Evolutionary conservation across 2,329 filamentous ascomycete species (phyloP).

Genomic region (Boeremia exigua): DNA sequence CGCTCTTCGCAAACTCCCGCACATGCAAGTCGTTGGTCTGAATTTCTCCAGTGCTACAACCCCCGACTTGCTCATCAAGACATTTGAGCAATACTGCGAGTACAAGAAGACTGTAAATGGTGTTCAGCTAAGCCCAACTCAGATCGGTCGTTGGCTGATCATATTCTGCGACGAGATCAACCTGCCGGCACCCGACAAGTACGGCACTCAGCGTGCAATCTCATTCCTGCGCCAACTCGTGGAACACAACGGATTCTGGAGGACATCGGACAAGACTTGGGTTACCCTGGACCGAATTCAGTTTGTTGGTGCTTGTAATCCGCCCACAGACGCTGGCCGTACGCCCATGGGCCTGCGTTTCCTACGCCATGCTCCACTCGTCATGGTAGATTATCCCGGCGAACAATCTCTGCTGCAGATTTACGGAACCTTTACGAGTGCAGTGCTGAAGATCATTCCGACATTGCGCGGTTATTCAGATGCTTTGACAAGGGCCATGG

Average conservation of each 20-base stretch:
- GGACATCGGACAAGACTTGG: conserved; percentile 96
- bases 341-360: conserved; percentile 93
- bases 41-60: conserved; percentile 99
- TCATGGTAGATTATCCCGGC: conserved; percentile 99
- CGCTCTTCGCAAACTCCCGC: conserved; percentile 91
- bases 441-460: conserved; percentile 95
- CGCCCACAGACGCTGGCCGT: conserved; percentile 94
- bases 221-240: conserved; percentile 97
- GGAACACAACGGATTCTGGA: conserved; percentile 99
- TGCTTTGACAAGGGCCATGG: conserved; percentile 94
- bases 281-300: conserved; percentile 97
- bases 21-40: conserved; percentile 98
- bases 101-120: conserved; percentile 99
- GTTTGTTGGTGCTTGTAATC: conserved; percentile 98
- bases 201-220: conserved; percentile 95
- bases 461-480: conserved; percentile 94
- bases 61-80: conserved; percentile 96
- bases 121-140: conserved; percentile 91
- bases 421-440: conserved; percentile 97
- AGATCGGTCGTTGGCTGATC: conserved; percentile 97
- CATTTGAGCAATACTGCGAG: conserved; percentile 99
- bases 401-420: conserved; percentile 95
- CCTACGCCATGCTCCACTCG: conserved; percentile 93
- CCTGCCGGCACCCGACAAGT: conserved; percentile 94
- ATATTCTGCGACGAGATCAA: conserved; percentile 99